Conservation (phyloP, 2,329 filamentous ascomycete genomes). For the Monosporascus sp. region DNA sequence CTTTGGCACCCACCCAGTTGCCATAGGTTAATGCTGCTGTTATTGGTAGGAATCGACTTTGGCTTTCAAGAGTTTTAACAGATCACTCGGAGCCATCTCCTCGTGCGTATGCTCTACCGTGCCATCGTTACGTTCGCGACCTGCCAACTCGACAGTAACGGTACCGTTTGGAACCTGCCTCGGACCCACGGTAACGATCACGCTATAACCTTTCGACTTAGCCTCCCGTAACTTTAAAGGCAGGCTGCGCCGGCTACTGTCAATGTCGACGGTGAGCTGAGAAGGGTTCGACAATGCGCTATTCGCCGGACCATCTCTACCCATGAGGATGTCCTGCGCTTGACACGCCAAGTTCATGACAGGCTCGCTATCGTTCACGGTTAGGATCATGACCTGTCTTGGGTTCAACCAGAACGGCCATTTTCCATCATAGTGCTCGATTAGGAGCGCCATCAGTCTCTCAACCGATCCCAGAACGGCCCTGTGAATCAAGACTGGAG, state of each 20-base stretch:
- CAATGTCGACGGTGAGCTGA: constrained; percentile 63
- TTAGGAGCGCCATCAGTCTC: constrained; percentile 76
- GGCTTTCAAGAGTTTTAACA: constrained; percentile 39
- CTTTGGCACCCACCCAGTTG: neutral
- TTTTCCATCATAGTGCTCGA: constrained; percentile 73
- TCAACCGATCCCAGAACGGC: constrained; percentile 82
- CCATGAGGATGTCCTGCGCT: constrained; percentile 45
- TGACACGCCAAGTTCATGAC: constrained; percentile 46
- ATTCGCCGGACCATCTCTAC: constrained; percentile 31
- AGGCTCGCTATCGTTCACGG: constrained; percentile 57
- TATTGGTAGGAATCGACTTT: constrained; percentile 45
- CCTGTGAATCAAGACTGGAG: constrained; percentile 77
- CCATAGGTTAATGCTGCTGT: constrained; percentile 12
- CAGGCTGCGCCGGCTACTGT: constrained; percentile 57
- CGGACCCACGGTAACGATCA: constrained; percentile 68
- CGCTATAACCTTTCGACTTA: constrained; percentile 64
- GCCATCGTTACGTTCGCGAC: constrained; percentile 19
- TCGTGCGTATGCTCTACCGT: constrained; percentile 24
- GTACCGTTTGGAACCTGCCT: constrained; percentile 54
- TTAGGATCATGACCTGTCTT: constrained; percentile 68
- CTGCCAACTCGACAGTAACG: constrained; percentile 44
- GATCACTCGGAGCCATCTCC: constrained; percentile 38
- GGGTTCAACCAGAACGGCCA: constrained; percentile 91
- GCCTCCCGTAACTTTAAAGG: constrained; percentile 68
- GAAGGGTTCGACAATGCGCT: constrained; percentile 49